Evolutionary conservation across 2,329 filamentous ascomycete genomes (phyloP), one percentile per base, ranked within the genome.

Genomic region (Fusarium sp.): DNA sequence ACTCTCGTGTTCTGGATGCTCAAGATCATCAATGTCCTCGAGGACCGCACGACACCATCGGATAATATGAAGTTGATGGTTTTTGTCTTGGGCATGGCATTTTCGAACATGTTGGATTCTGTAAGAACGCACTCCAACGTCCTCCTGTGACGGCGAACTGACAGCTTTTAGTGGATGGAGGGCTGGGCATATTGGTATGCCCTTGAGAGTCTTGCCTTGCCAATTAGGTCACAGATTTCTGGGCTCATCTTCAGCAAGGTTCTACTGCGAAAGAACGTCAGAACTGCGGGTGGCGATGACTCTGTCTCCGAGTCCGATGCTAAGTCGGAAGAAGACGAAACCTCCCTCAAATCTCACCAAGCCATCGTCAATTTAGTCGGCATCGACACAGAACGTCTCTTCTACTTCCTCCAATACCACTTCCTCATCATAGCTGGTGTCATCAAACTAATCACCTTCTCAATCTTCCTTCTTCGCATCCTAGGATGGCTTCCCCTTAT

Each of bases 321-420:
- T 77, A 62, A 72, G 6, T 50, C 71, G n/a, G 76, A 76, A 11
- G 72, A 75, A 14, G 23, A 41, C 13, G 25, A 18, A 4, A 53
- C 63, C 8, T 74, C 74, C 4, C 69, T 77, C 41, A 77, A 79
- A 49, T 85, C 86, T 18, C 84, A 85, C 66, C 92, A 94, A 78
- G 89, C 86, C 54, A 91, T 90, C 7, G 89, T 94, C 52, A 94
- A 94, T 75, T 82, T 93, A 34, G 89, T 94, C 39, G 91, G 90
- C 21, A 88, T 94, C 16, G 92, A 95, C 76, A 83, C 88, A 4
- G 88, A 89, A 65, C 87, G 91, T 19, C 83, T 94, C 37, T 83
- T 89, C 0, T 88, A 92, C 54, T 93, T 93, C 74, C 83, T 84
- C n/a, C 82, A 86, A 7, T 91, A 85, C 75, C 89, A 91, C 68